A percentile compares a stretch with the other conserved stretches of the same genome.
These are phyloP conservation scores for Saitozyma sp. DNA, from an alignment of 768 basidiomycete species.

Conservation along the genomic window DNA sequence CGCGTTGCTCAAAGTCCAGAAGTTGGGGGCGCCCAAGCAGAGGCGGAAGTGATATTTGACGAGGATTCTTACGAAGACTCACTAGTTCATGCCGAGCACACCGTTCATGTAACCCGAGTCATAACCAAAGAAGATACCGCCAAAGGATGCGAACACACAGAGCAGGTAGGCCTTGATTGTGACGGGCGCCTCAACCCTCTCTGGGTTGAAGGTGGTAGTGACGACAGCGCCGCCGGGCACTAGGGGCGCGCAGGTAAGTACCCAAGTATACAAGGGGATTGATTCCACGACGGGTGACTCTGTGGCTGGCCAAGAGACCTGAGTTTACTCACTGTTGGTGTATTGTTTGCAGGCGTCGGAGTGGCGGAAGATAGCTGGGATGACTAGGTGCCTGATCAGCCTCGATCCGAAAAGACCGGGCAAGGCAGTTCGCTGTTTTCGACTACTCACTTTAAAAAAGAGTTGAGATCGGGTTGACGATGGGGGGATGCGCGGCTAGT, in stretches of 20 bases:
- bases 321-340: too few relatives aligned
- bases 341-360: too few relatives aligned
- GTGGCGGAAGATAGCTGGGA: too few relatives aligned
- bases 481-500: too few relatives aligned
- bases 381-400: too few relatives aligned
- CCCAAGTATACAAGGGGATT: too few relatives aligned
- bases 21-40: slow-evolving; percentile 6
- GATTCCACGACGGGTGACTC: too few relatives aligned
- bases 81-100: slow-evolving; percentile 28
- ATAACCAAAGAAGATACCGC: slow-evolving; percentile 52
- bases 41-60: background rate
- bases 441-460: too few relatives aligned
- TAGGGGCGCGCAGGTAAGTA: slow-evolving; percentile 6
- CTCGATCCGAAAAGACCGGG: too few relatives aligned
- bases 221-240: slow-evolving; percentile 19
- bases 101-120: slow-evolving; percentile 50
- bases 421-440: too few relatives aligned
- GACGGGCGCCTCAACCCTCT: slow-evolving; percentile 54
- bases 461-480: too few relatives aligned
- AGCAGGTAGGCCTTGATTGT: slow-evolving; percentile 52
- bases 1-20: background rate
- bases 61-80: background rate
- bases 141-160: slow-evolving; percentile 51
- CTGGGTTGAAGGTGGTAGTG: slow-evolving; percentile 30
- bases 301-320: too few relatives aligned